A percentile compares a stretch with the other conserved stretches of the same genome.
Conservation (phyloP, 306 rosid genomes). For the Hippophae tibetana region DNA sequence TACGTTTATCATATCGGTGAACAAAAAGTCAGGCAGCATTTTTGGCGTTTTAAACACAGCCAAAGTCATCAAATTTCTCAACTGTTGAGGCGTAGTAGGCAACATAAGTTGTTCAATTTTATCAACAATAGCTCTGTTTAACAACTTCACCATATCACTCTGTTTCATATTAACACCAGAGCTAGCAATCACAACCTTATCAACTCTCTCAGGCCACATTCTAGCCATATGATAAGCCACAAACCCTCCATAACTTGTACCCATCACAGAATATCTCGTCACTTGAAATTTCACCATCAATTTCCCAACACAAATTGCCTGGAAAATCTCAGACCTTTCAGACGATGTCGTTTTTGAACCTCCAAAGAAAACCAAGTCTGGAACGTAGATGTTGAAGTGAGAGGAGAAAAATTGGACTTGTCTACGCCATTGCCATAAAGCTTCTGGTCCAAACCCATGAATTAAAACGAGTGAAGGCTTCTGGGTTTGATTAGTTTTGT, state of each 20-base stretch:
- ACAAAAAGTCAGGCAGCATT: constrained; percentile 45
- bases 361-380: constrained; percentile 80
- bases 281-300: constrained; percentile 42
- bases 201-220: constrained; percentile 50
- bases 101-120: constrained; percentile 58
- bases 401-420: constrained; percentile 60
- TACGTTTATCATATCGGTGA: constrained; percentile 50
- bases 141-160: constrained; percentile 30
- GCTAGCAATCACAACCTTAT: constrained; percentile 79
- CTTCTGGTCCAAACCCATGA: constrained; percentile 81
- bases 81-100: constrained; percentile 48
- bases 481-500: not conserved
- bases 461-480: constrained; percentile 47
- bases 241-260: constrained; percentile 88
- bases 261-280: constrained; percentile 39
- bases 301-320: constrained; percentile 52
- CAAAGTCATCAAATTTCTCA: constrained; percentile 39
- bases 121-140: constrained; percentile 45
- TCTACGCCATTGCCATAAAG: constrained; percentile 78
- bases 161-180: constrained; percentile 64
- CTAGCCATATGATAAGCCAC: constrained; percentile 69
- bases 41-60: constrained; percentile 20
- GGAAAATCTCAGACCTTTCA: constrained; percentile 54
- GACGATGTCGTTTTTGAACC: constrained; percentile 43
- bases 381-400: constrained; percentile 59